A percentile compares a stretch with the other conserved stretches of the same genome.
These are phyloP conservation scores for Monilinia vaccinii-corymbosi DNA, from an alignment of 2,329 filamentous ascomycete species.

Conservation along the genomic window DNA sequence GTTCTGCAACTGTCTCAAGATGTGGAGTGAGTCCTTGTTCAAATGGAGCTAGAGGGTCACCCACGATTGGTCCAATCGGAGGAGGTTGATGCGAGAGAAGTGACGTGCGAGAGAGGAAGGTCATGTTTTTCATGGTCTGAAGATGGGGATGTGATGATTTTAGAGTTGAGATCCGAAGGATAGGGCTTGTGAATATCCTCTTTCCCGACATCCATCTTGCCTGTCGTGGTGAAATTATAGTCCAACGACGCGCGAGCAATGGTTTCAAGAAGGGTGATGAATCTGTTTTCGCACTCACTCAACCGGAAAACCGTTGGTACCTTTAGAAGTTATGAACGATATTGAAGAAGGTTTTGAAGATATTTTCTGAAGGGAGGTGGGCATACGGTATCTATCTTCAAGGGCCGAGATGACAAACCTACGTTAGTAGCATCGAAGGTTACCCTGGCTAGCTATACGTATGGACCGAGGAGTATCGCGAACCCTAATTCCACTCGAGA, in stretches of 20 bases:
- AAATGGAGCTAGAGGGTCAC: constrained; percentile 30
- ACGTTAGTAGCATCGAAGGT: not conserved
- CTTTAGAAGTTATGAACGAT: not conserved
- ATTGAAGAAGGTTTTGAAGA: too few species aligned
- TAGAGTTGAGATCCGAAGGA: constrained; percentile 3
- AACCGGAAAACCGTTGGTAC: not conserved
- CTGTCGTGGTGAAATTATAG: constrained; percentile 13
- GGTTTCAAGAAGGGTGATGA: not conserved
- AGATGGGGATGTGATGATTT: constrained; percentile 5
- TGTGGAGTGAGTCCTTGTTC: constrained; percentile 33
- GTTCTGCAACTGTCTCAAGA: constrained; percentile 34
- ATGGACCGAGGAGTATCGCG: not conserved
- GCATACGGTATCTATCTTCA: too few species aligned
- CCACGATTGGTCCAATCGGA: constrained; percentile 22
- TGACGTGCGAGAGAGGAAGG: constrained; percentile 1
- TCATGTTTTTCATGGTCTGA: constrained; percentile 18
- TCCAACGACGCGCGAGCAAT: not conserved
- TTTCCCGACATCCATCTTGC: constrained; percentile 14
- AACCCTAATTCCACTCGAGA: not conserved
- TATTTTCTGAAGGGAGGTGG: not conserved
- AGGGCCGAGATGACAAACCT: not conserved
- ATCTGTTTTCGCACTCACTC: not conserved
- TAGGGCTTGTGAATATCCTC: constrained; percentile 11
- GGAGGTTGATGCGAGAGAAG: constrained; percentile 11
- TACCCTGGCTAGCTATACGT: not conserved